Evolutionary conservation across 768 basidiomycete genomes (phyloP), one percentile per base, ranked within the genome.

Genomic region (Trametes cingulata): DNA sequence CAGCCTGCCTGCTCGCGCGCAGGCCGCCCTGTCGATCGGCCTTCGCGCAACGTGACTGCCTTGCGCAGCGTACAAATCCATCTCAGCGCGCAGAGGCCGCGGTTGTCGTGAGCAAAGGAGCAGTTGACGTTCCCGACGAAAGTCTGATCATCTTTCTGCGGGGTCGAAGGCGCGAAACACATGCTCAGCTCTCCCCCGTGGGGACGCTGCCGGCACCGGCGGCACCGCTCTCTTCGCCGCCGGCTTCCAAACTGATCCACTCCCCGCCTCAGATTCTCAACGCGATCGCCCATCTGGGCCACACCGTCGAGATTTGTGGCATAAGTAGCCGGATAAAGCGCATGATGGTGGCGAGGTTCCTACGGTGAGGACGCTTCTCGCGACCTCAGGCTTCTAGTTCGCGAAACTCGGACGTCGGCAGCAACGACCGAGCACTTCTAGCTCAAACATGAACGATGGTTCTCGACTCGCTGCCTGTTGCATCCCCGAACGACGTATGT

Each of bases 211-310:
- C 29, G 52, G 24, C 19, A 29, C 47, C 47, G 46, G 45, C 55
- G 36, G 46, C 25, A 52, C 46, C 55, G 24, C 46, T 46, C 46
- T 40, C 55, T 10, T 46, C 20, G 24, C 57, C 57, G 41, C 50
- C 57, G 57, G 57, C 57, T 29, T 52, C 50, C 57, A 58, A 52
- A 43, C 29, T 13, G 33, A 41, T 43, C 49, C 37, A 15, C 12
- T 25, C 41, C 48, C 48, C n/a, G 24, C 49, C 40, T 19, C 39
- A 27, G 40, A 51, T 43, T 33, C 43, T 33, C 29, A 35, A 36
- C 17, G 47, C 41, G 57, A 58, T 58, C 50, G 41, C 50, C 57
- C 49, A 58, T 58, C 57, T 10, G 22, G 35, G 49, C 49, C 33
- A 36, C 36, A 29, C 39, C 9, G 22, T 14, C 24, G 20, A 12